A percentile compares a stretch with the other conserved stretches of the same genome.
Evolutionary conservation across 1,139 yeast species (phyloP).

Genomic region (Hansenula sp.): DNA sequence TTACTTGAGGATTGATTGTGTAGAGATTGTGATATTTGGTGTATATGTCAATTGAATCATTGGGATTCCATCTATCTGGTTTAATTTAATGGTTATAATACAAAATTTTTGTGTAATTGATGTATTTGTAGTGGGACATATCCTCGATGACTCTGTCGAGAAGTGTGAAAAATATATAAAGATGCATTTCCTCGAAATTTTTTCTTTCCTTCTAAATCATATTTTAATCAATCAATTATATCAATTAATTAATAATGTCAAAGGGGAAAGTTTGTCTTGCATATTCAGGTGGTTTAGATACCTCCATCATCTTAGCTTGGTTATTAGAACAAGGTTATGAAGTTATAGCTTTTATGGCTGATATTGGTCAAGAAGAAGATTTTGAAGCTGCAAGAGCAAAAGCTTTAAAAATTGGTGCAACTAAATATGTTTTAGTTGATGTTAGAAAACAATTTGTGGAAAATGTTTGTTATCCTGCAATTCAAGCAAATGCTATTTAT

Average conservation of each 20-base stretch:
- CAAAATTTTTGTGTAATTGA: too few relatives aligned
- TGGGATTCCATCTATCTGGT: too few relatives aligned
- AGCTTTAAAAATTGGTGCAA: slow-evolving; percentile 95
- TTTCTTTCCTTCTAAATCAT: too few relatives aligned
- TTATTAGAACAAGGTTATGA: slow-evolving; percentile 96
- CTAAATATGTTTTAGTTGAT: slow-evolving; percentile 90
- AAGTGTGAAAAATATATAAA: too few relatives aligned
- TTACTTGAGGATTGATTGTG: too few relatives aligned
- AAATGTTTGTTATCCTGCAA: slow-evolving; percentile 89
- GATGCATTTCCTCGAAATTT: too few relatives aligned
- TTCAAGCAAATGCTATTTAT: slow-evolving; percentile 94
- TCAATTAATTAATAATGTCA: slow-evolving; percentile 47
- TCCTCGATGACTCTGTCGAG: too few relatives aligned
- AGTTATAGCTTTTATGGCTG: slow-evolving; percentile 95
- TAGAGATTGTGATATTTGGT: too few relatives aligned
- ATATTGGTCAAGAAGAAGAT: slow-evolving; percentile 98
- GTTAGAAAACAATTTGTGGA: slow-evolving; percentile 94
- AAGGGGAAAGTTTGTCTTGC: slow-evolving; percentile 99
- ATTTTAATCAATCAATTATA: too few relatives aligned
- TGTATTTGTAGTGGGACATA: too few relatives aligned
- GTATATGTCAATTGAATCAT: background rate
- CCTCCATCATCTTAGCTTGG: slow-evolving; percentile 98
- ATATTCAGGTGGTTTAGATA: slow-evolving; percentile 97
- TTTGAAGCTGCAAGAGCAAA: slow-evolving; percentile 95
- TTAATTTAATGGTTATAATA: too few relatives aligned